phyloP scores from a whole-genome alignment of 2,329 filamentous ascomycete species.

The Aspergillus sojae region DNA sequence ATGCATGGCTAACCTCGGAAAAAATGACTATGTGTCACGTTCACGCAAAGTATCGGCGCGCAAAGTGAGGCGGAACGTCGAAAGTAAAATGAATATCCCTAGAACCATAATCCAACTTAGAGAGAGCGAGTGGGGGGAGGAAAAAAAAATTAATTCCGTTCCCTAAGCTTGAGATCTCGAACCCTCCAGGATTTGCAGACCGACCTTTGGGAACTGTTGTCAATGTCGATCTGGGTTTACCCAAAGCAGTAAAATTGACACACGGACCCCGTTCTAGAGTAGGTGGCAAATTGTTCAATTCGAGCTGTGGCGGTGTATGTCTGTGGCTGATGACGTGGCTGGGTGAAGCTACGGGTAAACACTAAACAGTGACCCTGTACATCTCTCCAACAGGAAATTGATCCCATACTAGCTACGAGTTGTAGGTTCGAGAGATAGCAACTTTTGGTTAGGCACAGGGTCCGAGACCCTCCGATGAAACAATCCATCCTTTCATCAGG shows the following conservation, averaged over 20 bases:
- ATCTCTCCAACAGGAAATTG: not conserved
- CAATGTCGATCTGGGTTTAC: not conserved
- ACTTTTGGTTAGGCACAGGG: not conserved
- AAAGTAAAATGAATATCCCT: not conserved
- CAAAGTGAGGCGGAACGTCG: constrained; percentile 1
- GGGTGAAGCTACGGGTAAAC: not conserved
- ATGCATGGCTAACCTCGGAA: not conserved
- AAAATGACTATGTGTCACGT: not conserved
- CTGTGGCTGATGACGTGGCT: not conserved
- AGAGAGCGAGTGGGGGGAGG: not conserved
- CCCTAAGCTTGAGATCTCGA: not conserved
- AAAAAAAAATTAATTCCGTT: not conserved
- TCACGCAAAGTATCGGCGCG: not conserved
- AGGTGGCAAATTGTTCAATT: not conserved
- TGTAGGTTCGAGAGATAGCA: not conserved
- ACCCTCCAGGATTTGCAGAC: not conserved
- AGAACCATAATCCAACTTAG: not conserved
- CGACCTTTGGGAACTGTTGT: not conserved
- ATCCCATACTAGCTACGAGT: not conserved
- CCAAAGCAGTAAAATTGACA: no score
- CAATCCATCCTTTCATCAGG: not conserved
- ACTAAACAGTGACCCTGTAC: not conserved
- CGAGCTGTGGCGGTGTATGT: not conserved
- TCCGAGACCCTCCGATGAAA: not conserved
- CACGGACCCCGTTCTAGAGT: not conserved